Conservation (phyloP, 1,284 basidiomycete genomes). For the Singerocomus inundabilis region DNA sequence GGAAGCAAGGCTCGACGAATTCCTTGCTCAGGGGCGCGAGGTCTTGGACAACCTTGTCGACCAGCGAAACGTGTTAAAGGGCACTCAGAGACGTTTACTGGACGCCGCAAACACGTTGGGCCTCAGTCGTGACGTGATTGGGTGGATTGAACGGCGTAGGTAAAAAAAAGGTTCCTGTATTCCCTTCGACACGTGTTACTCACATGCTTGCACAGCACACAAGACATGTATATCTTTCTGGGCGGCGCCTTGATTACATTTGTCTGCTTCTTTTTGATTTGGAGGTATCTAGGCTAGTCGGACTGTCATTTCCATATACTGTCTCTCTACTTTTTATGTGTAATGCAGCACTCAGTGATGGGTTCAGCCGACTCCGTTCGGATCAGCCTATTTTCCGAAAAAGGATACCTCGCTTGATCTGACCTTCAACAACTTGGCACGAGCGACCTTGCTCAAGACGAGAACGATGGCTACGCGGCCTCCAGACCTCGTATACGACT, state of each 20-base stretch:
- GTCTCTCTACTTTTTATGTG: not conserved
- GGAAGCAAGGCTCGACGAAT: constrained; percentile 80
- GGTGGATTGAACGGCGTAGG: constrained; percentile 93
- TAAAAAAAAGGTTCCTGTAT: constrained; percentile 28
- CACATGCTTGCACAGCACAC: constrained; percentile 55
- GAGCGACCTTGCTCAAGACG: not conserved
- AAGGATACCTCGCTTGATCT: not conserved
- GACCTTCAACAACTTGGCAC: too few species aligned
- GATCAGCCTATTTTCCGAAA: constrained; percentile 14
- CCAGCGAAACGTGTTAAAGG: constrained; percentile 89
- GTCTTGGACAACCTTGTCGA: constrained; percentile 89
- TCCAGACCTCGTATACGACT: constrained; percentile 48
- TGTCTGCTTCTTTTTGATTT: constrained; percentile 87
- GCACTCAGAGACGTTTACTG: constrained; percentile 79
- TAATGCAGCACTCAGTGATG: not conserved
- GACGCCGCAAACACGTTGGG: constrained; percentile 92
- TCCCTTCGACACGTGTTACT: constrained; percentile 3
- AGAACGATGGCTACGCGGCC: constrained; percentile 13
- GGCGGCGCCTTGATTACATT: constrained; percentile 84
- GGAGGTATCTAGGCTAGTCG: constrained; percentile 79
- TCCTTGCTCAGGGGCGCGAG: constrained; percentile 86
- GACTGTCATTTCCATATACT: constrained; percentile 6
- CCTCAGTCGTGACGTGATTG: constrained; percentile 87
- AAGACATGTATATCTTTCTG: constrained; percentile 91
- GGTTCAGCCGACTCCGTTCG: too few species aligned